phyloP scores from a whole-genome alignment of 2,329 filamentous ascomycete species.

The Biscogniauxia mediterranea region DNA sequence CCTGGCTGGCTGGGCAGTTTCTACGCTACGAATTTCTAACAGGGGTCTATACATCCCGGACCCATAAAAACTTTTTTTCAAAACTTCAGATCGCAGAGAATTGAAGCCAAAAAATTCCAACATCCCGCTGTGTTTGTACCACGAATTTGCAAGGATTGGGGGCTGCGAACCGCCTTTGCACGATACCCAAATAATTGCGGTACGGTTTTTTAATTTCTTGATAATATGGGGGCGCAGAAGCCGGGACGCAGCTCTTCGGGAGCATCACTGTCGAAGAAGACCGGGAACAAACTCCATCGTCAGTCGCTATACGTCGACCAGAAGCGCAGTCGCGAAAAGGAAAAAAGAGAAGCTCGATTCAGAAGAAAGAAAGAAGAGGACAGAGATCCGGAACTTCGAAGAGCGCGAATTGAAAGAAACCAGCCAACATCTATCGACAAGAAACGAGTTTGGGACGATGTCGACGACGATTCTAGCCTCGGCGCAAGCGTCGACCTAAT shows the following conservation, averaged over 20 bases:
- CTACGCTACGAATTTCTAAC: not conserved
- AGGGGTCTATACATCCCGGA: not conserved
- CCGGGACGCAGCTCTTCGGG: not conserved
- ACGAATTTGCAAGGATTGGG: not conserved
- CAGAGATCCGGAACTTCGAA: conserved; percentile 73
- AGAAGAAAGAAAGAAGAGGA: conserved; percentile 81
- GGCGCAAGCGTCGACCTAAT: conserved; percentile 57
- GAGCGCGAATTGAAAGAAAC: conserved; percentile 73
- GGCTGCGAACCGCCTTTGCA: not conserved
- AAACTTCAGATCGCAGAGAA: not conserved
- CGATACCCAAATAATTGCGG: not conserved
- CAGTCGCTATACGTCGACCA: conserved; percentile 75
- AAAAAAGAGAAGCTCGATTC: conserved; percentile 74
- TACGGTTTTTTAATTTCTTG: not conserved
- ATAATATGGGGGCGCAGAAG: not conserved
- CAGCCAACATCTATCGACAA: conserved; percentile 78
- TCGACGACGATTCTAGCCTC: conserved; percentile 57
- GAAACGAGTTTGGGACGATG: conserved; percentile 88
- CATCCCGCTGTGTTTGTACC: not conserved
- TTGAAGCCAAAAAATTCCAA: not conserved
- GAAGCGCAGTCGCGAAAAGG: conserved; percentile 73
- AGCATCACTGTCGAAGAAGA: conserved; percentile 23
- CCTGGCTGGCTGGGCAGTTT: no score
- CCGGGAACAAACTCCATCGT: conserved; percentile 76
- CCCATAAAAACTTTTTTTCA: not conserved